phyloP scores from a whole-genome alignment of 1,139 yeast genomes.

The Pichia cactophila region DNA sequence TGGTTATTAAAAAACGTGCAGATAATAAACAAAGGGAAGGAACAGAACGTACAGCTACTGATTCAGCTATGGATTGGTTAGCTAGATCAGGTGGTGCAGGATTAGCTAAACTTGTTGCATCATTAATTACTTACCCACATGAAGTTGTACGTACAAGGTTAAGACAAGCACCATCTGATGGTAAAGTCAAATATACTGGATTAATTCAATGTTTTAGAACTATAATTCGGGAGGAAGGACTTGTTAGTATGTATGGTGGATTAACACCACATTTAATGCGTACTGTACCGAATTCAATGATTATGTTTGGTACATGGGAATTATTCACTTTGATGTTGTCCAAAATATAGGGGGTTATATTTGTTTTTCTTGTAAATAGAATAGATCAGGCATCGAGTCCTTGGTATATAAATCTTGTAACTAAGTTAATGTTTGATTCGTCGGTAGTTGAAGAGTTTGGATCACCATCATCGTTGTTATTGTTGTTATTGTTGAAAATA shows the following conservation, averaged over 20 bases:
- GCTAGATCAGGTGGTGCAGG: constrained; percentile 98
- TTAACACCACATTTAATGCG: constrained; percentile 92
- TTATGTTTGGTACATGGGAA: constrained; percentile 99
- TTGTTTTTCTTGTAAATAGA: neutral
- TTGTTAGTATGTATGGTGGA: constrained; percentile 93
- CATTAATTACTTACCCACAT: constrained; percentile 91
- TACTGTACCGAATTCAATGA: constrained; percentile 95
- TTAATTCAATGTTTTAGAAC: constrained; percentile 78
- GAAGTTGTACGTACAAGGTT: constrained; percentile 94
- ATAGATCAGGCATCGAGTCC: constrained; percentile 28
- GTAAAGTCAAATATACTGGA: constrained; percentile 83
- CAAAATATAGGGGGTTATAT: too few relatives aligned
- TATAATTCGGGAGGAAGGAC: constrained; percentile 84
- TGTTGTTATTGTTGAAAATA: neutral
- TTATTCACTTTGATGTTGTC: constrained; percentile 63
- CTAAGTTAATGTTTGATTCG: neutral
- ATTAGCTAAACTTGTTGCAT: constrained; percentile 87
- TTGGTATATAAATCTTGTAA: constrained; percentile 35
- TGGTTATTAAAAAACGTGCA: constrained; percentile 54
- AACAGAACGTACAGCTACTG: constrained; percentile 48
- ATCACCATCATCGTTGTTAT: neutral
- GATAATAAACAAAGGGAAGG: constrained; percentile 27
- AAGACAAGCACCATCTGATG: constrained; percentile 87
- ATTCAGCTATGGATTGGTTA: constrained; percentile 78
- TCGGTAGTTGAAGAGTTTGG: neutral